These are phyloP conservation scores for Rhizopus arrhizus DNA, from an alignment of 371 early-diverging fungal species.

Conservation along the genomic window DNA sequence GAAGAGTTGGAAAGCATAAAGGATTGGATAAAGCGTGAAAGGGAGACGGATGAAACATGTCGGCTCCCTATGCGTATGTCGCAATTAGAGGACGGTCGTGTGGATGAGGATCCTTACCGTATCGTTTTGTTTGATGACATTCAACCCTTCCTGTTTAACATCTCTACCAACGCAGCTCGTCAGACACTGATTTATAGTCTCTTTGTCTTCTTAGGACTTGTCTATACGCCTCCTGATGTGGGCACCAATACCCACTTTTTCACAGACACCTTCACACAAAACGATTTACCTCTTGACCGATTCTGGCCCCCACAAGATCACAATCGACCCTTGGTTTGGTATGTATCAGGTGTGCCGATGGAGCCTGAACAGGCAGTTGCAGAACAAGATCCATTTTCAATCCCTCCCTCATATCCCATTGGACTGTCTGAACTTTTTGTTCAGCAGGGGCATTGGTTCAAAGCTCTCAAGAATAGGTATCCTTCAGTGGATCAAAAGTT, in stretches of 20 bases:
- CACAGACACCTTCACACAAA: constrained; percentile 61
- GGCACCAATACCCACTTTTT: constrained; percentile 54
- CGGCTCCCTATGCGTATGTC: constrained; percentile 38
- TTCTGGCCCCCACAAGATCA: constrained; percentile 36
- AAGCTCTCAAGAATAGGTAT: constrained; percentile 23
- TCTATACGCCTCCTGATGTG: constrained; percentile 54
- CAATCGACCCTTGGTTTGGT: constrained; percentile 28
- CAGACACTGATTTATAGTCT: constrained; percentile 55
- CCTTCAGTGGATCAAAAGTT: constrained; percentile 41
- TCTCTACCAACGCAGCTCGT: constrained; percentile 43
- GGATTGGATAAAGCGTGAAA: constrained; percentile 18
- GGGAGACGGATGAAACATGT: constrained; percentile 18
- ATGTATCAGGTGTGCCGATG: constrained; percentile 49
- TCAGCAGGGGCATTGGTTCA: constrained; percentile 43
- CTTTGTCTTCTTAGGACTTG: constrained; percentile 58
- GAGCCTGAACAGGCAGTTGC: constrained; percentile 35
- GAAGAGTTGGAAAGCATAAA: constrained; percentile 12
- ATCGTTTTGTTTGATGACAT: constrained; percentile 77
- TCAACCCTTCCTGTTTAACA: constrained; percentile 58
- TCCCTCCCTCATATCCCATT: constrained; percentile 58
- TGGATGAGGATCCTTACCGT: constrained; percentile 71
- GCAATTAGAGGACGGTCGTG: constrained; percentile 24
- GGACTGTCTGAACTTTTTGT: constrained; percentile 48
- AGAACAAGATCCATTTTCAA: constrained; percentile 32
- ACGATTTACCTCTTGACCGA: constrained; percentile 39